phyloP scores from a whole-genome alignment of 1,284 basidiomycete genomes.

The Moniliophthora roreri region DNA sequence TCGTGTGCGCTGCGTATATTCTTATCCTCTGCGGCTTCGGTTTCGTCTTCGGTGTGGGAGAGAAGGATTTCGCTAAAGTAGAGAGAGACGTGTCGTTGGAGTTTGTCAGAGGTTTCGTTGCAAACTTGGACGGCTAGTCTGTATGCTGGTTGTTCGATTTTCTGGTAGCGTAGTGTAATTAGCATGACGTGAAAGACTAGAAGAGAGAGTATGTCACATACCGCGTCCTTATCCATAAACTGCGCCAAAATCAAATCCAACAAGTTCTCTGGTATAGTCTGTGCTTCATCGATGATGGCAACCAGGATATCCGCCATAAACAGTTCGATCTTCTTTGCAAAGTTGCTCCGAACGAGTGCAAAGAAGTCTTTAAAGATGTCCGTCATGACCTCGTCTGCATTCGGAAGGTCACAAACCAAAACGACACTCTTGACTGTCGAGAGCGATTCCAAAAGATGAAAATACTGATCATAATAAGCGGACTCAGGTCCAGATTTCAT shows the following conservation, averaged over 20 bases:
- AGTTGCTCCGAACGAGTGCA: constrained; percentile 74
- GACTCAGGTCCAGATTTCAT: constrained; percentile 72
- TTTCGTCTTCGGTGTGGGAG: constrained; percentile 40
- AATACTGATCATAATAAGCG: constrained; percentile 88
- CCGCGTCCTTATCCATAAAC: constrained; percentile 77
- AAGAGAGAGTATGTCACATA: constrained; percentile 32
- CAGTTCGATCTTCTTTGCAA: constrained; percentile 88
- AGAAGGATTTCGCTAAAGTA: constrained; percentile 91
- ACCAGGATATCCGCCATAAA: constrained; percentile 89
- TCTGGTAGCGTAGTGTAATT: constrained; percentile 35
- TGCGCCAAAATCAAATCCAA: constrained; percentile 84
- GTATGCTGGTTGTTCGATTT: constrained; percentile 75
- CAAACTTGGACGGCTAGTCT: constrained; percentile 89
- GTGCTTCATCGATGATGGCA: constrained; percentile 87
- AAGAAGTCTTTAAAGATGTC: constrained; percentile 87
- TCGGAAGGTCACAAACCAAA: constrained; percentile 88
- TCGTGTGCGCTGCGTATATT: constrained; percentile 79
- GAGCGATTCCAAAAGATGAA: constrained; percentile 88
- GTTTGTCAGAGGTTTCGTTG: constrained; percentile 79
- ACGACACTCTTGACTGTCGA: constrained; percentile 95
- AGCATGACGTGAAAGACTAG: not conserved
- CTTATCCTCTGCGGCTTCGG: constrained; percentile 55
- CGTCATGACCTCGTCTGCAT: constrained; percentile 82
- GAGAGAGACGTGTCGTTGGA: constrained; percentile 88
- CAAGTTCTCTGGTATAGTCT: constrained; percentile 73